Evolutionary conservation across 148 eudicot genomes (phyloP).

Genomic region (Polygonum aviculare): DNA sequence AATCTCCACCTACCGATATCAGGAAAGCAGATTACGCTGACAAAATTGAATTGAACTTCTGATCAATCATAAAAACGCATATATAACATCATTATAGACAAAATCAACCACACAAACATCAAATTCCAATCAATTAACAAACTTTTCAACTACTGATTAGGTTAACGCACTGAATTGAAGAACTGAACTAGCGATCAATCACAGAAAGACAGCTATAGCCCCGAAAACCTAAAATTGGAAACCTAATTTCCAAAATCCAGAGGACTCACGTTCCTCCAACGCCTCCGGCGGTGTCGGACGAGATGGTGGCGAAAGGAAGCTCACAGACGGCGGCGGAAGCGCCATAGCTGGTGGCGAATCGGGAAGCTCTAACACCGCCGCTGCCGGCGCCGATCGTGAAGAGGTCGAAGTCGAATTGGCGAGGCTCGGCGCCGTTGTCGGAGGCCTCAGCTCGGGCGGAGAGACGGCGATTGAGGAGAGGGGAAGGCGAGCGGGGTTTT

Average conservation of each 20-base stretch:
- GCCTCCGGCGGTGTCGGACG: conserved; percentile 77
- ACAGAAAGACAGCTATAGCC: not conserved
- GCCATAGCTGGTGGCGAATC: conserved; percentile 79
- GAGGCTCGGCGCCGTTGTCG: conserved; percentile 41
- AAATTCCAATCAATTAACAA: no score
- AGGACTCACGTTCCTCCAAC: conserved; percentile 81
- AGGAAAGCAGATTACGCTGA: not conserved
- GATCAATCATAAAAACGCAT: not conserved
- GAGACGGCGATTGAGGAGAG: conserved; percentile 30
- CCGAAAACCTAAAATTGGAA: not conserved
- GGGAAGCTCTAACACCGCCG: conserved; percentile 93
- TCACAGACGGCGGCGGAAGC: conserved; percentile 88
- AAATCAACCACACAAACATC: not conserved
- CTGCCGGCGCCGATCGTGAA: conserved; percentile 96
- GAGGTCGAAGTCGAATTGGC: conserved; percentile 64
- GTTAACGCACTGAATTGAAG: no score
- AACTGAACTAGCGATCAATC: not conserved
- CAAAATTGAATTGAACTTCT: not conserved
- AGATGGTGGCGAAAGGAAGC: conserved; percentile 71
- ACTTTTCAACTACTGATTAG: no score
- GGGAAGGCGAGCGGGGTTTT: conserved; percentile 14
- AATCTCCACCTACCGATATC: not conserved
- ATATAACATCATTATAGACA: not conserved
- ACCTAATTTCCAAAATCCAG: not conserved
- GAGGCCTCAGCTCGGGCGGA: conserved; percentile 36